Evolutionary conservation across 1,139 yeast genomes (phyloP).

Genomic region (Barnettozyma hawaiiensis): DNA sequence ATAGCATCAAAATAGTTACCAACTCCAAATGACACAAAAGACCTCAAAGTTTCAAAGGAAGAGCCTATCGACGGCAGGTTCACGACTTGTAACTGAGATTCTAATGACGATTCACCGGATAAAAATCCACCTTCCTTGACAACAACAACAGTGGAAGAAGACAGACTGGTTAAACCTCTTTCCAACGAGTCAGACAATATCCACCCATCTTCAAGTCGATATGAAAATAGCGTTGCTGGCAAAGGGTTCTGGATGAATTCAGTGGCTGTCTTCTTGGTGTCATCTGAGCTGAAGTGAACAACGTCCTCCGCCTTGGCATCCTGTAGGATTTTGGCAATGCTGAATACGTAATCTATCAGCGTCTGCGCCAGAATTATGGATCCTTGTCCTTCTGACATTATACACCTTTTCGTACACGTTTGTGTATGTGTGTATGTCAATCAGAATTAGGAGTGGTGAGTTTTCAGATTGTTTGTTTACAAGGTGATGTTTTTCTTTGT

Average conservation of each 20-base stretch:
- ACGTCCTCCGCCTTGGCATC: slow-evolving; percentile 24
- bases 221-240: slow-evolving; percentile 27
- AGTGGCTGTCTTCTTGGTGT: slow-evolving; percentile 8
- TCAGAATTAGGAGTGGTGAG: neutral
- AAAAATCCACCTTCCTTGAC: slow-evolving; percentile 41
- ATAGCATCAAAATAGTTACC: slow-evolving; percentile 48
- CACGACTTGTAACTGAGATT: slow-evolving; percentile 39
- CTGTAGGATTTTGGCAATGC: slow-evolving; percentile 24
- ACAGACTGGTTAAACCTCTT: slow-evolving; percentile 4
- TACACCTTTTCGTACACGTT: too few species aligned
- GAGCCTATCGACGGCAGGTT: slow-evolving; percentile 25
- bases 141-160: slow-evolving; percentile 30
- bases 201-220: slow-evolving; percentile 19
- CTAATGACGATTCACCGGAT: slow-evolving; percentile 26
- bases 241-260: slow-evolving; percentile 24
- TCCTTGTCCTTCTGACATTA: neutral
- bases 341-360: slow-evolving; percentile 24
- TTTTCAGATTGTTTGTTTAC: neutral
- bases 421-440: too few species aligned
- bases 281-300: slow-evolving; percentile 20
- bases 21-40: slow-evolving; percentile 50
- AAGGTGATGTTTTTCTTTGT: neutral
- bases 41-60: slow-evolving; percentile 49
- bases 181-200: slow-evolving; percentile 11
- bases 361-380: slow-evolving; percentile 8